A percentile compares a stretch with the other conserved stretches of the same genome.
Conservation (phyloP, 2,329 filamentous ascomycete genomes). For the Tolypocladium guangdongense region DNA sequence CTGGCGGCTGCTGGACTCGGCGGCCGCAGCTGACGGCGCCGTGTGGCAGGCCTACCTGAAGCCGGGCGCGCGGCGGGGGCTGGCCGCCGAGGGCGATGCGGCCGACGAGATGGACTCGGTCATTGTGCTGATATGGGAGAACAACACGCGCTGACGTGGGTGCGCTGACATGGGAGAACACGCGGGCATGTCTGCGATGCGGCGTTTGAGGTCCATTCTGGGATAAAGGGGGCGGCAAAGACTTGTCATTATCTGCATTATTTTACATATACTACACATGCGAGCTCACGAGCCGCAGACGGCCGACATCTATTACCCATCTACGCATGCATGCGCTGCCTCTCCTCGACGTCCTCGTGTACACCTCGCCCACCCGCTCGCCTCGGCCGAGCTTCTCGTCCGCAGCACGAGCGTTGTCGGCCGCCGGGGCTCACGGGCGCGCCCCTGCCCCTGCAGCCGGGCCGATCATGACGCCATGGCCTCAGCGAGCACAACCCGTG, state of each 20-base stretch:
- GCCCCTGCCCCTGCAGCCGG: constrained; percentile 7
- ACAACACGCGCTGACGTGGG: constrained; percentile 1
- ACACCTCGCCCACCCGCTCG: constrained; percentile 10
- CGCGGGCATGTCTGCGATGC: not conserved
- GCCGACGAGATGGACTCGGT: constrained; percentile 24
- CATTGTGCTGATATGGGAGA: constrained; percentile 30
- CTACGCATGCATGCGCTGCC: constrained; percentile 1
- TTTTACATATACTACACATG: too few species aligned
- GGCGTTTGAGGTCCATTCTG: not conserved
- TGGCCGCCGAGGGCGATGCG: constrained; percentile 10
- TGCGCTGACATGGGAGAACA: constrained; percentile 27
- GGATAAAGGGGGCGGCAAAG: not conserved
- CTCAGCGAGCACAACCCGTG: too few species aligned
- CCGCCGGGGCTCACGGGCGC: too few species aligned
- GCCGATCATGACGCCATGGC: constrained; percentile 17
- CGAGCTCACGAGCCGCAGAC: not conserved
- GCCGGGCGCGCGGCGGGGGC: constrained; percentile 9
- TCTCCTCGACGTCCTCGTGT: constrained; percentile 11
- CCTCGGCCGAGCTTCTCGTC: constrained; percentile 7
- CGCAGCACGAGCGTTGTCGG: too few species aligned
- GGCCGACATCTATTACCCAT: not conserved
- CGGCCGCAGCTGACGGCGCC: constrained; percentile 20
- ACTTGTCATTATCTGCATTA: not conserved
- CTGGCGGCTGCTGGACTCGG: constrained; percentile 31
- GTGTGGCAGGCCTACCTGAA: constrained; percentile 38